phyloP scores from a whole-genome alignment of 2,329 filamentous ascomycete genomes.

The Neonectria hederae region DNA sequence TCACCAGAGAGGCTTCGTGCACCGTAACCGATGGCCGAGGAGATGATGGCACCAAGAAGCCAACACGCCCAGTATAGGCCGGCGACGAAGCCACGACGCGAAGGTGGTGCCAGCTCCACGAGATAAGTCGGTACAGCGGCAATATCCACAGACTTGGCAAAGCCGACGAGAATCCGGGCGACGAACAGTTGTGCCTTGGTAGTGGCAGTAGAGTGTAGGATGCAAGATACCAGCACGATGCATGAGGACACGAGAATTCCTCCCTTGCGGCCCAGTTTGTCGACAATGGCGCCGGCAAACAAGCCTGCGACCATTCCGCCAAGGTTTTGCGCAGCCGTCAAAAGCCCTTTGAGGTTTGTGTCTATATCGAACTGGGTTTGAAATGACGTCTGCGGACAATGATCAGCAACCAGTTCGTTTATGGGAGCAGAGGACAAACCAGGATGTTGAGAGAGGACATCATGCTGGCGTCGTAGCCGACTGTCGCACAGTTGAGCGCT shows the following conservation, averaged over 20 bases:
- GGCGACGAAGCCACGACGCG: constrained; percentile 23
- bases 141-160: constrained; percentile 24
- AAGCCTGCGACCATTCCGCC: constrained; percentile 17
- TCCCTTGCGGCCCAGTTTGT: constrained; percentile 15
- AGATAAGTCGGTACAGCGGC: constrained; percentile 24
- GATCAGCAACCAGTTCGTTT: background rate
- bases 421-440: background rate
- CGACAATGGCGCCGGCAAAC: constrained; percentile 21
- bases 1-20: constrained; percentile 19
- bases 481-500: constrained; percentile 22
- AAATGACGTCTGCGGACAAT: constrained; percentile 7
- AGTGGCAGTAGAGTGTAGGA: constrained; percentile 21
- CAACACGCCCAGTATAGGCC: constrained; percentile 25
- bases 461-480: constrained; percentile 22
- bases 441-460: constrained; percentile 24
- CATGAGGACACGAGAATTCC: constrained; percentile 19
- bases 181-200: constrained; percentile 21
- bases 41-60: constrained; percentile 23
- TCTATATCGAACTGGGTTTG: constrained; percentile 17
- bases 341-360: constrained; percentile 21
- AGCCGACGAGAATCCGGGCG: constrained; percentile 20
- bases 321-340: constrained; percentile 24
- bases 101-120: constrained; percentile 23
- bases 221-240: constrained; percentile 19
- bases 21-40: constrained; percentile 19